Conservation (phyloP, 345 rosid species). For the Gossypium mustelinum region DNA sequence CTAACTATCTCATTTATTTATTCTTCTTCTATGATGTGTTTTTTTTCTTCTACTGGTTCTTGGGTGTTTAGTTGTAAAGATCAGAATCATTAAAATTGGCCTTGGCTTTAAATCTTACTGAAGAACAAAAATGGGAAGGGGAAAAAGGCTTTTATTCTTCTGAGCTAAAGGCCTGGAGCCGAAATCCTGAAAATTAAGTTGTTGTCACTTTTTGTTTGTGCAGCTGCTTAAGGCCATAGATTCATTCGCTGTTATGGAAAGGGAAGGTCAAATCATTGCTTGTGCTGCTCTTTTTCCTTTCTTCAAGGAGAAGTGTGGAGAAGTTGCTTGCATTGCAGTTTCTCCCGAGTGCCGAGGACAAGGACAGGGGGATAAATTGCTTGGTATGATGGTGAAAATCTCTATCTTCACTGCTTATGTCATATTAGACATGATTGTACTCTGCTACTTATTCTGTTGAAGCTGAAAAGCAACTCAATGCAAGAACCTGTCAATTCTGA, state of each 20-base stretch:
- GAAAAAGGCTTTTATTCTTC: neutral
- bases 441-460: neutral
- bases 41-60: neutral
- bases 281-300: conserved; percentile 92
- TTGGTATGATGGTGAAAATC: conserved; percentile 42
- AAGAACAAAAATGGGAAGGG: neutral
- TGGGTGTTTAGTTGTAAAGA: conserved; percentile 4
- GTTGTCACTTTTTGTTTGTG: conserved; percentile 6
- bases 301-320: conserved; percentile 80
- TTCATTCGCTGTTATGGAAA: conserved; percentile 61
- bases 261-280: conserved; percentile 57
- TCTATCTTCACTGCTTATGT: neutral
- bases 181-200: neutral
- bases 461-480: conserved; percentile 4
- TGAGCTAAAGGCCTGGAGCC: conserved; percentile 3
- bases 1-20: neutral
- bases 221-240: conserved; percentile 46
- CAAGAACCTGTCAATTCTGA: neutral
- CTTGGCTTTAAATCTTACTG: neutral
- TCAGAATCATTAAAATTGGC: neutral
- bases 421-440: neutral
- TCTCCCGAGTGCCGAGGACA: conserved; percentile 90
- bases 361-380: conserved; percentile 94
- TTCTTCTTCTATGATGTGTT: neutral
- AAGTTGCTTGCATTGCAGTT: conserved; percentile 92